Evolutionary conservation across 495 filamentous ascomycete species (phyloP).

Genomic region (Lindgomyces ingoldianus): DNA sequence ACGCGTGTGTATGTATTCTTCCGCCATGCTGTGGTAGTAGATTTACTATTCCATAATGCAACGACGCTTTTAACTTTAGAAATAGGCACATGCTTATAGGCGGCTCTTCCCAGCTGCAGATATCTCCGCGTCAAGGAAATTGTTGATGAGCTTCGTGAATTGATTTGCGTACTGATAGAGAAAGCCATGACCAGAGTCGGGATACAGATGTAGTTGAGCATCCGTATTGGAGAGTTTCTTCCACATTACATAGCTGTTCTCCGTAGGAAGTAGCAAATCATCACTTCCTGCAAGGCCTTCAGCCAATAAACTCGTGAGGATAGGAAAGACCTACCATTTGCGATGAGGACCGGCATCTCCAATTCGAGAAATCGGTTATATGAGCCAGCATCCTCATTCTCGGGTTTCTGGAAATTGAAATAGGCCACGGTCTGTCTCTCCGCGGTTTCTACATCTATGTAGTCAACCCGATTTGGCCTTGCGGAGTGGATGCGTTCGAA

Average conservation of each 20-base stretch:
- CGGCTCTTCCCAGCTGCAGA: neutral
- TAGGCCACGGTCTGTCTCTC: slow-evolving; percentile 37
- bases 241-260: slow-evolving; percentile 41
- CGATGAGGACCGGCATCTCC: slow-evolving; percentile 43
- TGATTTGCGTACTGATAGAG: slow-evolving; percentile 37
- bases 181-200: slow-evolving; percentile 42
- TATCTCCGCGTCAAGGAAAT: slow-evolving; percentile 17
- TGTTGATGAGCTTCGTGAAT: slow-evolving; percentile 12
- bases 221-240: slow-evolving; percentile 35
- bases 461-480: slow-evolving; percentile 15
- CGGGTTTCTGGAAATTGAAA: slow-evolving; percentile 32
- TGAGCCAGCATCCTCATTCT: slow-evolving; percentile 25
- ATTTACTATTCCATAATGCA: too few relatives aligned
- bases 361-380: slow-evolving; percentile 39
- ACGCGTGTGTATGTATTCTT: too few relatives aligned
- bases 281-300: neutral
- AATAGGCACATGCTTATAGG: too few relatives aligned
- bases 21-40: too few relatives aligned
- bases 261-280: slow-evolving; percentile 41
- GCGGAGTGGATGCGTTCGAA: slow-evolving; percentile 27
- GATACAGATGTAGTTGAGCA: slow-evolving; percentile 43
- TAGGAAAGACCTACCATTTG: slow-evolving; percentile 34
- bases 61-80: too few relatives aligned
- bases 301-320: neutral
- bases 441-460: slow-evolving; percentile 33